A percentile compares a stretch with the other conserved stretches of the same genome.
Conservation (phyloP, 106 monocot genomes). For the Gastrodia elata region DNA sequence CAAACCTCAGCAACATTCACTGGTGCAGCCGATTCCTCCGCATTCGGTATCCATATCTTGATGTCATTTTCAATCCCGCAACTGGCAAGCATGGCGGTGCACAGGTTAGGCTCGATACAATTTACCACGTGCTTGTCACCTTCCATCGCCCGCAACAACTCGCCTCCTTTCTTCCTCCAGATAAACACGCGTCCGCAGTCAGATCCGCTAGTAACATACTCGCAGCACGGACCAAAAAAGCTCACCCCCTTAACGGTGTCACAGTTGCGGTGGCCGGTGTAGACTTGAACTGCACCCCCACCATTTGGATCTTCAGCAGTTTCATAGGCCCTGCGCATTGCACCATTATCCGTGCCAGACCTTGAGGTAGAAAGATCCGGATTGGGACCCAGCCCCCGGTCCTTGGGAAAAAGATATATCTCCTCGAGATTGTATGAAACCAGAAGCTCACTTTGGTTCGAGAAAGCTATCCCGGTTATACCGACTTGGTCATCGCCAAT, state of each 20-base stretch:
- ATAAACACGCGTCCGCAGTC: constrained; percentile 93
- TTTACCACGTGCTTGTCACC: constrained; percentile 80
- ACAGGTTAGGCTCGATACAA: constrained; percentile 78
- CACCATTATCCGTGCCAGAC: constrained; percentile 5
- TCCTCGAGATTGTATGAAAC: constrained; percentile 57
- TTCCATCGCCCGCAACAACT: constrained; percentile 78
- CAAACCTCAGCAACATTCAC: constrained; percentile 66
- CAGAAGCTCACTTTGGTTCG: constrained; percentile 70
- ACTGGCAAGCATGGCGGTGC: constrained; percentile 55
- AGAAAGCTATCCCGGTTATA: constrained; percentile 85
- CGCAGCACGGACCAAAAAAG: constrained; percentile 79
- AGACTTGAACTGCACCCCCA: constrained; percentile 24
- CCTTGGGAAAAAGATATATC: constrained; percentile 81
- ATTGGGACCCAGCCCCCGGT: constrained; percentile 55
- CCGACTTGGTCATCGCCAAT: constrained; percentile 47
- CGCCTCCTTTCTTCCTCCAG: constrained; percentile 84
- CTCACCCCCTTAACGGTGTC: constrained; percentile 81
- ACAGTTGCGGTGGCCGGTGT: constrained; percentile 56
- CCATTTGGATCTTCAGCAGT: constrained; percentile 3
- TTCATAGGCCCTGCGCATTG: neutral
- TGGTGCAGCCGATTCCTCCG: constrained; percentile 36
- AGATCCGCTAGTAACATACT: constrained; percentile 91
- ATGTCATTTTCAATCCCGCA: constrained; percentile 81
- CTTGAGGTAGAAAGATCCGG: constrained; percentile 8
- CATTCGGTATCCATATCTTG: constrained; percentile 88